Conservation (phyloP, 345 rosid genomes). For the Jatropha curcas region DNA sequence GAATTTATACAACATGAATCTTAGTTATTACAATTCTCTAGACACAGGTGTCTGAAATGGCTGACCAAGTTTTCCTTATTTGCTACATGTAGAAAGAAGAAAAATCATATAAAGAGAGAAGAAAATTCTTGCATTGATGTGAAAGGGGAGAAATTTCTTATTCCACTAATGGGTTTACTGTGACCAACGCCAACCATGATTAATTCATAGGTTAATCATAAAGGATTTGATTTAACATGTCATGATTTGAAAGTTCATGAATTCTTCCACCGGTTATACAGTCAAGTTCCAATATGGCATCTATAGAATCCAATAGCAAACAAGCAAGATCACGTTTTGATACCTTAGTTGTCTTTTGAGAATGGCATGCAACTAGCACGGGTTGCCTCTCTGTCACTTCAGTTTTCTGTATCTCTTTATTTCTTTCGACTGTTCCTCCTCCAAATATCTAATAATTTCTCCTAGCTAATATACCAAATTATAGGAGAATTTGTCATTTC, state of each 20-base stretch:
- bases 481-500: too few species aligned
- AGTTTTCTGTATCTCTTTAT: not conserved
- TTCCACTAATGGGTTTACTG: not conserved
- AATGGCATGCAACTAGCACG: not conserved
- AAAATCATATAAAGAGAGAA: too few species aligned
- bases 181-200: not conserved
- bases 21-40: too few species aligned
- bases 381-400: not conserved
- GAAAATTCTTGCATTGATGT: too few species aligned
- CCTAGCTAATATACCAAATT: not conserved
- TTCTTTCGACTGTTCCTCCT: not conserved
- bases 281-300: not conserved
- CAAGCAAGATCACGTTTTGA: not conserved
- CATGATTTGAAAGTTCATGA: constrained; percentile 9
- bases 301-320: not conserved
- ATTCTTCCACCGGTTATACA: constrained; percentile 8
- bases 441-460: too few species aligned
- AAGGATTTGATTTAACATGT: not conserved
- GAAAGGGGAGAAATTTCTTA: not conserved
- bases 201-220: not conserved
- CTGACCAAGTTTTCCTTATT: too few species aligned
- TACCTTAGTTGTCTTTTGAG: not conserved
- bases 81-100: too few species aligned
- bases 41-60: too few species aligned
- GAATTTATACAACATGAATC: too few species aligned